Conservation (phyloP, 2,329 filamentous ascomycete genomes). For the Raffaelea arxii region DNA sequence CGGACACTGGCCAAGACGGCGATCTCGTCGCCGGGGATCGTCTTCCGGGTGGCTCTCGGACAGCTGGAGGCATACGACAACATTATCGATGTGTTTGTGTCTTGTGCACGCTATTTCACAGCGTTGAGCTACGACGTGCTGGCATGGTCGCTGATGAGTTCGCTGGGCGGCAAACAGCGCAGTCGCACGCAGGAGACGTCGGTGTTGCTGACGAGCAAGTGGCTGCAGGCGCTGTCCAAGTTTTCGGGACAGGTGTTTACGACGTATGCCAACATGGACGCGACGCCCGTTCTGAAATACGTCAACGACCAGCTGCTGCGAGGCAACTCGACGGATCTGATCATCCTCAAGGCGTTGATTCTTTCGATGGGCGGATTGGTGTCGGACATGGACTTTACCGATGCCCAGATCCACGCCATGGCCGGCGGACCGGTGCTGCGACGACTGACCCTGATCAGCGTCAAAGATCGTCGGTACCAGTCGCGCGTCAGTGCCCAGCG, state of each 20-base stretch:
- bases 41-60: conserved; percentile 79
- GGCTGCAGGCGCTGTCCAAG: conserved; percentile 81
- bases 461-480: conserved; percentile 61
- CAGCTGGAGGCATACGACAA: conserved; percentile 94
- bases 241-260: conserved; percentile 88
- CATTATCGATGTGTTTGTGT: conserved; percentile 86
- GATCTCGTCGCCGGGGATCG: conserved; percentile 79
- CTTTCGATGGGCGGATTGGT: conserved; percentile 90
- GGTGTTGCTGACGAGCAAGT: conserved; percentile 70
- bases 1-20: conserved; percentile 86
- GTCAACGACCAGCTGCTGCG: conserved; percentile 73
- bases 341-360: conserved; percentile 84
- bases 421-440: conserved; percentile 74
- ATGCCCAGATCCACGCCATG: conserved; percentile 79
- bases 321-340: conserved; percentile 81
- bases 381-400: conserved; percentile 77
- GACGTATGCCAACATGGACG: conserved; percentile 74
- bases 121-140: conserved; percentile 87
- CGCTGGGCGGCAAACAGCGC: conserved; percentile 49
- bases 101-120: conserved; percentile 91
- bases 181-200: conserved; percentile 54
- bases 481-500: conserved; percentile 66
- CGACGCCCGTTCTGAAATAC: conserved; percentile 79
- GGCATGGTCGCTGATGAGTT: conserved; percentile 82
- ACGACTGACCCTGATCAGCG: conserved; percentile 67